Base-by-base conservation (phyloP, 176 grass and related monocot genomes). In the Echinochloa phyllopogon region DNA sequence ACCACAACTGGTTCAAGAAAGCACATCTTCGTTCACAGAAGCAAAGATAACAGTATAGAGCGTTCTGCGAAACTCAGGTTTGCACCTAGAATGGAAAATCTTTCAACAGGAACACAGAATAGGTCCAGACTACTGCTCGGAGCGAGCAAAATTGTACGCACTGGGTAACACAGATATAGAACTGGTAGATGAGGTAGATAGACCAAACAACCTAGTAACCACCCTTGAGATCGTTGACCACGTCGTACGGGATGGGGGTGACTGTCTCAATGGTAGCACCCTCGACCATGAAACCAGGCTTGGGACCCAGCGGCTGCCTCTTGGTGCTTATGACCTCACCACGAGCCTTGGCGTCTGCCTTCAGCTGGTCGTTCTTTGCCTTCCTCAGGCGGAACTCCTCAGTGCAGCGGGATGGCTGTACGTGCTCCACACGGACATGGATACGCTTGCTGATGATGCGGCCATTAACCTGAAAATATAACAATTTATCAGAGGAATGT, bases 181-280 rank as follows among this genome's bases (percentile, higher is more conserved):
- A 78, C 73, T 78, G 47, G 43, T 50, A 51, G 33, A 51, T 58
- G 67, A 44, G 59, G 74, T 21, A 60, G 36, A 74, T 42, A 60
- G 23, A 17, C 16, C 52, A 63, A 86, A 38, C 75, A 87, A 37
- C 62, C 81, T 95, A 95, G 83, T 95, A 95, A 36, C 93, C 93
- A 27, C 93, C 93, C 85, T 95, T 95, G 61, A 95, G 93, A 87
- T 95, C 93, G 10, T 95, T 95, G 52, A 95, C 93, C 18, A 95
- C 93, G 74, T 95, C 93, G 0, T 92, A 95, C 0, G 93, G 93
- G 60, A 95, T 95, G 73, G 93, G 93, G 40, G 93, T 95, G 39
- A 92, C 93, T 0, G 90, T 95, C 78, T 95, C 93, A 1, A 95
- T 84, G 7, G 82, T 95, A n/a, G 93, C 56, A 44, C 93, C 90